A percentile compares a stretch with the other conserved stretches of the same genome.
Conservation (phyloP, 2,329 filamentous ascomycete species). For the Daldinia eschscholtzii region DNA sequence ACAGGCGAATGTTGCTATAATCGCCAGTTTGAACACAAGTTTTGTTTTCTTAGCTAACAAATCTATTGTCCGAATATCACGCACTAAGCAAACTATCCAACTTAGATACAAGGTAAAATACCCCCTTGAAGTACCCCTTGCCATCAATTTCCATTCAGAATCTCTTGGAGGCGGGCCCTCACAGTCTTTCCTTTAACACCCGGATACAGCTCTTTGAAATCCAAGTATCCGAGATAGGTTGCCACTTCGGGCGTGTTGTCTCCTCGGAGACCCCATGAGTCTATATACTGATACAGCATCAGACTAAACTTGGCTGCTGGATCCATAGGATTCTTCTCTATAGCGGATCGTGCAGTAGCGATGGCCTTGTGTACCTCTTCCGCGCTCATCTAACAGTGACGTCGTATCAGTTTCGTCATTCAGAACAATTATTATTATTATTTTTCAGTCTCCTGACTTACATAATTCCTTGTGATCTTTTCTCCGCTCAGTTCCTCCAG, state of each 20-base stretch:
- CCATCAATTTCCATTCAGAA: background rate
- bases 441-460: slow-evolving; percentile 13
- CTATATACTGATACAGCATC: slow-evolving; percentile 55
- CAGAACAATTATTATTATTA: background rate
- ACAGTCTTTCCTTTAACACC: slow-evolving; percentile 59
- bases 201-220: slow-evolving; percentile 66
- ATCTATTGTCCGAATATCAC: too few relatives aligned
- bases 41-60: background rate
- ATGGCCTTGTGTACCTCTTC: background rate
- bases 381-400: background rate
- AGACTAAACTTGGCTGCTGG: background rate
- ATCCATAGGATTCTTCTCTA: slow-evolving; percentile 26
- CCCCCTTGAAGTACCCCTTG: background rate
- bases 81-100: background rate
- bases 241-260: slow-evolving; percentile 68
- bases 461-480: slow-evolving; percentile 42
- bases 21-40: background rate
- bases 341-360: background rate
- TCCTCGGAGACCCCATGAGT: slow-evolving; percentile 62
- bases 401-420: background rate
- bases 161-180: slow-evolving; percentile 47
- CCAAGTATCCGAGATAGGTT: slow-evolving; percentile 66
- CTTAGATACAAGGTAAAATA: background rate
- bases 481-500: slow-evolving; percentile 62
- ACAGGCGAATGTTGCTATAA: background rate